A percentile compares a stretch with the other conserved stretches of the same genome.
phyloP scores from a whole-genome alignment of 192 early-diverging fungal genomes.

The Coemansia sp. region DNA sequence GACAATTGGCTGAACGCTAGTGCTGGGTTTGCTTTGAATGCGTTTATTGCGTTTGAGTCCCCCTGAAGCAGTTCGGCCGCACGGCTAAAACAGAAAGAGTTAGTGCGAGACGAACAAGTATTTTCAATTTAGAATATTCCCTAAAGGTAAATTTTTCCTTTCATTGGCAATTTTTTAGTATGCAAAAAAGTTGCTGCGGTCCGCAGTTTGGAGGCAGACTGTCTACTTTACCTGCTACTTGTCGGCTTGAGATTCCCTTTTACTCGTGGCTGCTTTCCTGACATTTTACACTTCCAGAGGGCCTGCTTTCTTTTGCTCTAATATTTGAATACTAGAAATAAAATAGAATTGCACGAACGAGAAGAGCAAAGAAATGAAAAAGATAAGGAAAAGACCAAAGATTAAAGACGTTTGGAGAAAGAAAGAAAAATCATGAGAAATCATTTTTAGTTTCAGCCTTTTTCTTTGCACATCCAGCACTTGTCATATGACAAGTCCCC shows the following conservation, averaged over 20 bases:
- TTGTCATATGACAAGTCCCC: neutral
- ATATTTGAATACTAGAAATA: neutral
- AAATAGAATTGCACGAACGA: neutral
- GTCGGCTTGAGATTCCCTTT: constrained; percentile 86
- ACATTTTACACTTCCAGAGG: constrained; percentile 19
- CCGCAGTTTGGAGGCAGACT: neutral
- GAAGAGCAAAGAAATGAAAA: constrained; percentile 4
- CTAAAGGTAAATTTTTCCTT: neutral
- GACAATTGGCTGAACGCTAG: constrained; percentile 71
- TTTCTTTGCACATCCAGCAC: neutral
- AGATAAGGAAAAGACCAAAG: constrained; percentile 1
- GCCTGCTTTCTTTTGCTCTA: neutral
- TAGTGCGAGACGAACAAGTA: neutral
- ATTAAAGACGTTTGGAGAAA: constrained; percentile 1
- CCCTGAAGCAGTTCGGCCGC: constrained; percentile 47
- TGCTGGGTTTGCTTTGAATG: constrained; percentile 57
- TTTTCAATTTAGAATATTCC: neutral
- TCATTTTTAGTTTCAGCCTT: neutral
- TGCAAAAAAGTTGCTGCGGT: neutral
- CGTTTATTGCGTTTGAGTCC: constrained; percentile 39
- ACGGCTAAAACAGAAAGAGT: constrained; percentile 21
- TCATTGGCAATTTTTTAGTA: neutral
- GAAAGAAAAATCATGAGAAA: neutral
- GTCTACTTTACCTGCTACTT: constrained; percentile 71
- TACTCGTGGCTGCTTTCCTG: constrained; percentile 63